Evolutionary conservation across 306 rosid genomes (phyloP).

Genomic region (Acacia confusa): DNA sequence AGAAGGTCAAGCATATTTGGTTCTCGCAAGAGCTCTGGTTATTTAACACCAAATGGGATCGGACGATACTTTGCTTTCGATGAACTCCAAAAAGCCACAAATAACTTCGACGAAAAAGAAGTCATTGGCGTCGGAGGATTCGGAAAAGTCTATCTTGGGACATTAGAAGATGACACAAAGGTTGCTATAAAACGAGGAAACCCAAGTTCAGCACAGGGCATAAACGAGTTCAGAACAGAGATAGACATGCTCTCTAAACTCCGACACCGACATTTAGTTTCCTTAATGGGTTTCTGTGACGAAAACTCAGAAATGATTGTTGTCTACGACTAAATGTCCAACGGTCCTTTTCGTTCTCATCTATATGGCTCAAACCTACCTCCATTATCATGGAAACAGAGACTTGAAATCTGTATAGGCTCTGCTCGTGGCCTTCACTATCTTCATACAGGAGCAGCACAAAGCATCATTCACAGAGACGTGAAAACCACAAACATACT

Average conservation of each 20-base stretch:
- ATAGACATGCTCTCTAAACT: constrained; percentile 79
- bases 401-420: constrained; percentile 83
- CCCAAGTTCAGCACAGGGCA: constrained; percentile 72
- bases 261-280: constrained; percentile 87
- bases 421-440: constrained; percentile 87
- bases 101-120: constrained; percentile 60
- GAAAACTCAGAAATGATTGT: constrained; percentile 83
- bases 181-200: constrained; percentile 77
- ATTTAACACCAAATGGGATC: constrained; percentile 39
- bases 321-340: constrained; percentile 83
- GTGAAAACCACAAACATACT: constrained; percentile 92
- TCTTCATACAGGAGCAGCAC: constrained; percentile 88
- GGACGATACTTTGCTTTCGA: constrained; percentile 52
- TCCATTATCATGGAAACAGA: constrained; percentile 70
- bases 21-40: constrained; percentile 47
- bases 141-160: constrained; percentile 81
- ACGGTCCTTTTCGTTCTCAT: constrained; percentile 81
- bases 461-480: constrained; percentile 76
- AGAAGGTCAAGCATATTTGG: constrained; percentile 39
- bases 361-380: constrained; percentile 57
- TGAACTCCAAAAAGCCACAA: constrained; percentile 60
- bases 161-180: constrained; percentile 61
- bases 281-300: constrained; percentile 76
- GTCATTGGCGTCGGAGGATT: constrained; percentile 89
- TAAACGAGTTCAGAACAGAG: constrained; percentile 78